Base-by-base conservation (phyloP, 2,329 filamentous ascomycete genomes). In the Colletotrichum siamense region DNA sequence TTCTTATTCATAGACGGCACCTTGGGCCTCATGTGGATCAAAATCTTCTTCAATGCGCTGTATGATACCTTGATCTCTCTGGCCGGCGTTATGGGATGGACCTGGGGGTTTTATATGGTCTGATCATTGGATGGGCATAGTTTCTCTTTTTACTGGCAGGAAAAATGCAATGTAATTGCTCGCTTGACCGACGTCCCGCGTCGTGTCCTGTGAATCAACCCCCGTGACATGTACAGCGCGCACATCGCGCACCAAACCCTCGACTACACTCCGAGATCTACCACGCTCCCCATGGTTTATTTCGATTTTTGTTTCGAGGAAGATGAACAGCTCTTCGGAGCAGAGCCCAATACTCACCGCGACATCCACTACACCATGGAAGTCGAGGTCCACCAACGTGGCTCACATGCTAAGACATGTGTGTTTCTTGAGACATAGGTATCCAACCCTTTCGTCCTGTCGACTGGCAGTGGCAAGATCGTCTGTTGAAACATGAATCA, bases 31-130 rank as follows among this genome's bases (percentile, higher is more conserved):
- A 76, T 76, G 74, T 76, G 74, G 69, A 76, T 76, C 64, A 74
- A 73, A 63, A 74, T 76, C 57, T 76, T 77, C 69, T 78, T 76
- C 77, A 75, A 71, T 78, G 75, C 73, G 72, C 76, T 78, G 77
- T 78, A 78, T 78, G 77, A 78, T 78, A 78, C 77, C 77, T 78
- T 72, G 69, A 78, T 78, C 71, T 78, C 74, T 76, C 72, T 75
- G 75, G 72, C 72, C 75, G 75, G 75, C 75, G 75, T 77, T 77
- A 74, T 75, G 75, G 75, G 72, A 75, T 71, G 72, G 67, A 75
- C 75, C 66, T 76, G 52, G 75, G 72, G 75, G 75, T 64, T 24
- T 73, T 64, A 61, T 75, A 75, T 77, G 75, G 75, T 77, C 75
- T 77, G 75, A 75, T 77, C 75, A 75, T 77, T 75, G 71, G 75